Conservation (phyloP, 495 filamentous ascomycete genomes). For the Lophiostoma macrostomum region DNA sequence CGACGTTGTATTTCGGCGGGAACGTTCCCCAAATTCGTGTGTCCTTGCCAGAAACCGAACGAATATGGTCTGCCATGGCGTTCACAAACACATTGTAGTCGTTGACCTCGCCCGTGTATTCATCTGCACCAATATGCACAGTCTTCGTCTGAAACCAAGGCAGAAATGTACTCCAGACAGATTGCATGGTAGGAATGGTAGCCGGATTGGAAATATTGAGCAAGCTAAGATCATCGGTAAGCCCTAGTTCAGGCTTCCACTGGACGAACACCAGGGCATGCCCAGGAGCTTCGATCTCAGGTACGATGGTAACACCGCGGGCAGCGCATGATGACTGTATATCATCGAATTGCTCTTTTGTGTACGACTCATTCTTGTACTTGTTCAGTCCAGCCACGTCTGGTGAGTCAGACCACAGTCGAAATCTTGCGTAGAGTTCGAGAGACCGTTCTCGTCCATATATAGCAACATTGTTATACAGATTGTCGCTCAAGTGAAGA, state of each 20-base stretch:
- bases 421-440: constrained; percentile 48
- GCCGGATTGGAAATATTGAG: constrained; percentile 54
- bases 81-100: constrained; percentile 53
- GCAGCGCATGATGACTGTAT: constrained; percentile 48
- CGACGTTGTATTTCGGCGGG: constrained; percentile 39
- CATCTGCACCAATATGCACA: constrained; percentile 54
- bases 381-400: constrained; percentile 46
- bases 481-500: constrained; percentile 52
- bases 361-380: constrained; percentile 51
- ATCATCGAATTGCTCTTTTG: constrained; percentile 43
- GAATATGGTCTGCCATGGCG: constrained; percentile 47
- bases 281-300: constrained; percentile 54
- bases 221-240: constrained; percentile 44
- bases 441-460: constrained; percentile 43
- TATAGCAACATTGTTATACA: constrained; percentile 44
- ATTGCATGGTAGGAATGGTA: constrained; percentile 51
- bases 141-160: constrained; percentile 54
- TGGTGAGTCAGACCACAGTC: constrained; percentile 38
- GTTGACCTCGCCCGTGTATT: constrained; percentile 44
- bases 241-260: constrained; percentile 48
- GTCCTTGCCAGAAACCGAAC: constrained; percentile 40
- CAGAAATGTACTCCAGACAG: constrained; percentile 51
- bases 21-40: constrained; percentile 56
- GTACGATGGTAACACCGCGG: constrained; percentile 44
- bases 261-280: constrained; percentile 51